phyloP scores from a whole-genome alignment of 2,329 filamentous ascomycete species.

The Zasmidium citrigriseum region DNA sequence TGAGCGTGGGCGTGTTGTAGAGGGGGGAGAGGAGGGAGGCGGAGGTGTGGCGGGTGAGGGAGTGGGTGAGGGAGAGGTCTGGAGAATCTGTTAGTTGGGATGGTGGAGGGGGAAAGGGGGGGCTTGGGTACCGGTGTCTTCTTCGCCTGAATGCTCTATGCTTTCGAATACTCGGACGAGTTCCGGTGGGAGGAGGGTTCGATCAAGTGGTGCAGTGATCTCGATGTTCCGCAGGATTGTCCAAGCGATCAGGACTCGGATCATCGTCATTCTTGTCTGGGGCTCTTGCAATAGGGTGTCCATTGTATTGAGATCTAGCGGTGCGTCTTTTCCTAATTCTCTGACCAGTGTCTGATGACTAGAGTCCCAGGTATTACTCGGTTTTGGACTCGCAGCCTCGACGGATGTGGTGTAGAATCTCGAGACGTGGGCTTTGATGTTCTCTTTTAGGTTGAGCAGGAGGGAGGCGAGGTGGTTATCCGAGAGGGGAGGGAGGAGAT shows the following conservation, averaged over 20 bases:
- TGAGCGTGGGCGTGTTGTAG: background rate
- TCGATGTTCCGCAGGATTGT: conserved; percentile 13
- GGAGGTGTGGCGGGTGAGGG: background rate
- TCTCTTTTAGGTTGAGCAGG: background rate
- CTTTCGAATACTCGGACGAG: conserved; percentile 16
- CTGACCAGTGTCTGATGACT: background rate
- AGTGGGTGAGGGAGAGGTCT: background rate
- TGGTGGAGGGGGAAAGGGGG: background rate
- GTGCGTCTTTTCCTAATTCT: conserved; percentile 7
- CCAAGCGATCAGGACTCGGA: conserved; percentile 19
- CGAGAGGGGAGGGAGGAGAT: background rate
- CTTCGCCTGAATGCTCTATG: conserved; percentile 5
- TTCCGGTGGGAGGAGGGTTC: conserved; percentile 17
- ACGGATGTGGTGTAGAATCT: background rate
- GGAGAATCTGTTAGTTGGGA: background rate
- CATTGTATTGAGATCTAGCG: conserved; percentile 9
- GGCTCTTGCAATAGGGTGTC: conserved; percentile 13
- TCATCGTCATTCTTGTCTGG: conserved; percentile 11
- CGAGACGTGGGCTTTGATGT: background rate
- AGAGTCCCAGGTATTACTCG: background rate
- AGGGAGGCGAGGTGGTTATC: conserved; percentile 1
- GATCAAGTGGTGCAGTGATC: conserved; percentile 9
- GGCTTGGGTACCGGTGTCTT: background rate
- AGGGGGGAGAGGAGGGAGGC: background rate
- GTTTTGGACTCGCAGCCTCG: background rate